Conservation (phyloP, 305 asterid genomes). For the Solanum hybrid region DNA sequence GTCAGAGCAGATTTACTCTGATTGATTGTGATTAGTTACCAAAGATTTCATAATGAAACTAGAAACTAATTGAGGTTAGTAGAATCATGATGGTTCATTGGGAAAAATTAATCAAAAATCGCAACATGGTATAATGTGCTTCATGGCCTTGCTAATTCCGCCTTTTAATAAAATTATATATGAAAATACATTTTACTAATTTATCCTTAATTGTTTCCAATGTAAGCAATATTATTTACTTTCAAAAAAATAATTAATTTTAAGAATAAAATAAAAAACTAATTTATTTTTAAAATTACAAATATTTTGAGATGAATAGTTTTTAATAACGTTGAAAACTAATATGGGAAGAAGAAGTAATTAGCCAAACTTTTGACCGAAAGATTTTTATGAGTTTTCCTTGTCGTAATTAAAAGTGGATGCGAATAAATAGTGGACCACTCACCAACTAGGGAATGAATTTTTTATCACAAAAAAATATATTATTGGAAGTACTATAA, state of each 20-base stretch:
- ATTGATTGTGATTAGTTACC: background rate
- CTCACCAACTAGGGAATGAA: background rate
- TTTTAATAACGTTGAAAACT: background rate
- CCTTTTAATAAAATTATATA: background rate
- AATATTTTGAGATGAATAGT: background rate
- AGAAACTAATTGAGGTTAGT: background rate
- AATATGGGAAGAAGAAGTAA: background rate
- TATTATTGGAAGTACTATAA: background rate
- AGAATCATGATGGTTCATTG: background rate
- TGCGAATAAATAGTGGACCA: background rate
- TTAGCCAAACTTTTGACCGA: background rate
- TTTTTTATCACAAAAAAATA: background rate
- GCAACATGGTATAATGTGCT: background rate
- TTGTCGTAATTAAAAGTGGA: background rate
- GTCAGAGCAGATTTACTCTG: background rate
- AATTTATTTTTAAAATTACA: background rate
- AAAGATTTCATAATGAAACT: background rate
- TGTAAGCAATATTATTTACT: background rate
- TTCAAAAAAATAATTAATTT: background rate
- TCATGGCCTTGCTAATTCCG: background rate
- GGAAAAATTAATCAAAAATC: background rate
- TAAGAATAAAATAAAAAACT: too few relatives aligned
- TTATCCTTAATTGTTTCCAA: background rate
- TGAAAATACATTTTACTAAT: background rate
- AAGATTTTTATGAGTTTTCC: background rate